Percentiles rank a stretch among this genome's conserved stretches.
Evolutionary conservation across 2,329 filamentous ascomycete genomes (phyloP).

Genomic region (Pestalotiopsis sp.): DNA sequence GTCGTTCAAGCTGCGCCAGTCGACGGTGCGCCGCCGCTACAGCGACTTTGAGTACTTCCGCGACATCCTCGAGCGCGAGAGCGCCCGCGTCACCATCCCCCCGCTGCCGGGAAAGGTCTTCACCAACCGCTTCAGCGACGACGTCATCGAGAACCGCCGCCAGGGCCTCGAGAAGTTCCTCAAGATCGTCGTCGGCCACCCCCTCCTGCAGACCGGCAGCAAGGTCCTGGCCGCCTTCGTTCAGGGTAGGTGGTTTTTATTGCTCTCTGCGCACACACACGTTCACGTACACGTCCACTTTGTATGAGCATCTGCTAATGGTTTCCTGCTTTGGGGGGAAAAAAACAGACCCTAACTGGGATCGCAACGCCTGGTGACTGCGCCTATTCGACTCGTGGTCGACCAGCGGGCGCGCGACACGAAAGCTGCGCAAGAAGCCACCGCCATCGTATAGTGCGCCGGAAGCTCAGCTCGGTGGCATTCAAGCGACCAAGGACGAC

Average conservation of each 20-base stretch:
- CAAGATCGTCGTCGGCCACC: conserved; percentile 96
- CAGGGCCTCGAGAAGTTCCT: conserved; percentile 93
- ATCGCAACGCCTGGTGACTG: conserved; percentile 81
- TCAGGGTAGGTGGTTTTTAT: conserved; percentile 64
- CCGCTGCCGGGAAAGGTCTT: conserved; percentile 97
- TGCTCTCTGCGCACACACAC: not conserved
- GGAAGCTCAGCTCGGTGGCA: not conserved
- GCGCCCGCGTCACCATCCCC: conserved; percentile 90
- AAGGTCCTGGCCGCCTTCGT: conserved; percentile 96
- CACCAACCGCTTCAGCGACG: conserved; percentile 95
- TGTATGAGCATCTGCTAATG: not conserved
- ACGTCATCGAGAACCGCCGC: conserved; percentile 89
- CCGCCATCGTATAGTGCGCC: conserved; percentile 19
- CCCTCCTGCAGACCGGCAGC: conserved; percentile 93
- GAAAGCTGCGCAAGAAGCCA: conserved; percentile 44
- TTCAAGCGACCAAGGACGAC: conserved; percentile 5
- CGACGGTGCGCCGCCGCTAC: conserved; percentile 87
- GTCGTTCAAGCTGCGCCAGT: conserved; percentile 92
- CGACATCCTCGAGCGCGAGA: conserved; percentile 95
- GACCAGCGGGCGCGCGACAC: conserved; percentile 30
- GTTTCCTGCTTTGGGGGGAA: not conserved
- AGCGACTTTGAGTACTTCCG: conserved; percentile 99
- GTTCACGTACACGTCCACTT: no score
- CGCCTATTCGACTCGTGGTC: conserved; percentile 33
- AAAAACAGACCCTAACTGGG: conserved; percentile 76